A percentile compares a stretch with the other conserved stretches of the same genome.
phyloP scores from a whole-genome alignment of 2,329 filamentous ascomycete species.

The Blumeria graminis region DNA sequence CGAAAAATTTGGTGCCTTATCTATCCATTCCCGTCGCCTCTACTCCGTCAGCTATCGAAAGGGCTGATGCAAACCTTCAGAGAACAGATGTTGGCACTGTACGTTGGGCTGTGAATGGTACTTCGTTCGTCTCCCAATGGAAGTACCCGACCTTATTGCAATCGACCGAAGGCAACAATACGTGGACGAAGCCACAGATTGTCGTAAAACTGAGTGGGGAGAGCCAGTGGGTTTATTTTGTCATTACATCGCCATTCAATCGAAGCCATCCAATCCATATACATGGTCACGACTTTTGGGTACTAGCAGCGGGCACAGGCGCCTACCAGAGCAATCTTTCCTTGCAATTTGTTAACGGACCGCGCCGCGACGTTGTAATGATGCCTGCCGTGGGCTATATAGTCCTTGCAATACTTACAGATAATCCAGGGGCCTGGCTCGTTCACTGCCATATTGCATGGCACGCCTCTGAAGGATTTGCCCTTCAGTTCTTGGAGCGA shows the following conservation, averaged over 20 bases:
- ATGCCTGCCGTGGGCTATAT: constrained; percentile 14
- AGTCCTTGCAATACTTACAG: constrained; percentile 10
- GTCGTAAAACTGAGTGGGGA: constrained; percentile 11
- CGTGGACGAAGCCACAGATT: constrained; percentile 7
- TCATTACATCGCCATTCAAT: constrained; percentile 9
- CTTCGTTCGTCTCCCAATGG: constrained; percentile 23
- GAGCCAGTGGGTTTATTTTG: constrained; percentile 12
- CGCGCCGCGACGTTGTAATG: constrained; percentile 26
- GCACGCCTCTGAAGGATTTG: constrained; percentile 28
- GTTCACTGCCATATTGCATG: constrained; percentile 20
- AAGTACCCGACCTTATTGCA: constrained; percentile 21
- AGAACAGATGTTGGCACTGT: background rate
- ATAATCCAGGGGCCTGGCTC: constrained; percentile 13
- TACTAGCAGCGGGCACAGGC: constrained; percentile 21
- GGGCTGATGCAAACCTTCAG: background rate
- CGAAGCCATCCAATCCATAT: constrained; percentile 19
- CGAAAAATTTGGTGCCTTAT: constrained; percentile 12
- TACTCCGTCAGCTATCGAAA: background rate
- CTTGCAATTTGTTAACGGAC: constrained; percentile 19
- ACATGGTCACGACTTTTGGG: constrained; percentile 25
- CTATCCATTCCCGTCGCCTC: constrained; percentile 5
- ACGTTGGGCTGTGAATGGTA: constrained; percentile 23
- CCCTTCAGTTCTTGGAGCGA: constrained; percentile 23
- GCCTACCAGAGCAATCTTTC: constrained; percentile 14
- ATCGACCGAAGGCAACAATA: constrained; percentile 11